phyloP scores from a whole-genome alignment of 2,329 filamentous ascomycete genomes.

The Fusarium tricinctum region DNA sequence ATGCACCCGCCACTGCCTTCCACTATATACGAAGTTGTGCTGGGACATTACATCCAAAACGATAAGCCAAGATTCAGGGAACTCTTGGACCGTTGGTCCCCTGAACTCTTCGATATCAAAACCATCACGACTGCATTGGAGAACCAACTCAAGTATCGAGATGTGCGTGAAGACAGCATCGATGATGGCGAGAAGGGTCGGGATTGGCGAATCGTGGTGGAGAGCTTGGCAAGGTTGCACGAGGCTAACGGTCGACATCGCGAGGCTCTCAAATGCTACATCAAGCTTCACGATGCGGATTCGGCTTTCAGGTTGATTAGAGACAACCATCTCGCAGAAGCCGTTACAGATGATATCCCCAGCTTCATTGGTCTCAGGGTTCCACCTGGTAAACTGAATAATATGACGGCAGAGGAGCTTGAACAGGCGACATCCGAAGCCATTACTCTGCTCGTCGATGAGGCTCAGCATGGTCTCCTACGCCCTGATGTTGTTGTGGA shows the following conservation, averaged over 20 bases:
- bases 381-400: slow-evolving; percentile 75
- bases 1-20: slow-evolving; percentile 83
- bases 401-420: slow-evolving; percentile 77
- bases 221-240: slow-evolving; percentile 86
- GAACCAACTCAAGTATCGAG: slow-evolving; percentile 82
- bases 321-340: slow-evolving; percentile 90
- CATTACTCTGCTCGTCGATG: slow-evolving; percentile 87
- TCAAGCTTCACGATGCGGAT: slow-evolving; percentile 91
- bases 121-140: slow-evolving; percentile 84
- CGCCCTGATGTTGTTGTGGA: slow-evolving; percentile 81
- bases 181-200: slow-evolving; percentile 79
- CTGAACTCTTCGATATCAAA: slow-evolving; percentile 84
- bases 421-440: slow-evolving; percentile 86
- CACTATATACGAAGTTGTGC: slow-evolving; percentile 87
- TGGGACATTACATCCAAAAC: slow-evolving; percentile 87
- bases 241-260: slow-evolving; percentile 84
- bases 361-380: slow-evolving; percentile 91
- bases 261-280: slow-evolving; percentile 90
- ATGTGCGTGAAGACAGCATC: slow-evolving; percentile 80
- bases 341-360: slow-evolving; percentile 89
- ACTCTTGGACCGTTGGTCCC: slow-evolving; percentile 85
- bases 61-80: slow-evolving; percentile 83
- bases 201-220: slow-evolving; percentile 92
- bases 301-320: slow-evolving; percentile 87
- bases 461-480: slow-evolving; percentile 90